A percentile compares a stretch with the other conserved stretches of the same genome.
Evolutionary conservation across 352 stramenopile genomes (phyloP).

Genomic region (Thalassiosira oceanica): DNA sequence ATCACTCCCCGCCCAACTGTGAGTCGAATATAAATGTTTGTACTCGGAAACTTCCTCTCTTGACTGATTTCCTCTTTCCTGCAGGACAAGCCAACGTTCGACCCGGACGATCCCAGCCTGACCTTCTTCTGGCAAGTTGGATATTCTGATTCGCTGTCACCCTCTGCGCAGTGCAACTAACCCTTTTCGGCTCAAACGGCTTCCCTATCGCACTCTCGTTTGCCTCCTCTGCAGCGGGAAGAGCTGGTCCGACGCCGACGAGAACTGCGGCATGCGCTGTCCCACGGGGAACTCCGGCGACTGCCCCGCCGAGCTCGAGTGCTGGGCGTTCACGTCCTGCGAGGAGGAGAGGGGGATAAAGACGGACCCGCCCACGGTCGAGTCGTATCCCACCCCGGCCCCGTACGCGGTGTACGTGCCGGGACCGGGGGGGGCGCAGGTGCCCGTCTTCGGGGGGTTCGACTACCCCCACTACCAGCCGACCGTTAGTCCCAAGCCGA

Average conservation of each 20-base stretch:
- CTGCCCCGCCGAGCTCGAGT: conserved; percentile 46
- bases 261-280: conserved; percentile 68
- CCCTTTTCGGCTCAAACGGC: too few species aligned
- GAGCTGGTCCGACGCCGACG: conserved; percentile 71
- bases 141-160: too few species aligned
- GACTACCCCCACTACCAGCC: conserved; percentile 26
- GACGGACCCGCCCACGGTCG: conserved; percentile 23
- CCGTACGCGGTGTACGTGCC: conserved; percentile 38
- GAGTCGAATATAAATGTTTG: too few species aligned
- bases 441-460: conserved; percentile 50
- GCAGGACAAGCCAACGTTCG: conserved; percentile 35
- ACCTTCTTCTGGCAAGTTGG: conserved; percentile 19
- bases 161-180: too few species aligned
- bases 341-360: conserved; percentile 38
- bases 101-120: conserved; percentile 21
- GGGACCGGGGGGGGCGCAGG: conserved; percentile 43
- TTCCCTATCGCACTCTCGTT: too few species aligned
- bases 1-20: too few species aligned
- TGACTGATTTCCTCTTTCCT: too few species aligned
- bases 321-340: conserved; percentile 58
- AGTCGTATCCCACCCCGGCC: conserved; percentile 12
- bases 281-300: conserved; percentile 56
- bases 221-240: conserved; percentile 78
- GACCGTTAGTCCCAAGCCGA: conserved; percentile 36
- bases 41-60: too few species aligned